Evolutionary conservation across 192 early-diverging fungal genomes (phyloP).

Genomic region (Rhizophagus sp.): DNA sequence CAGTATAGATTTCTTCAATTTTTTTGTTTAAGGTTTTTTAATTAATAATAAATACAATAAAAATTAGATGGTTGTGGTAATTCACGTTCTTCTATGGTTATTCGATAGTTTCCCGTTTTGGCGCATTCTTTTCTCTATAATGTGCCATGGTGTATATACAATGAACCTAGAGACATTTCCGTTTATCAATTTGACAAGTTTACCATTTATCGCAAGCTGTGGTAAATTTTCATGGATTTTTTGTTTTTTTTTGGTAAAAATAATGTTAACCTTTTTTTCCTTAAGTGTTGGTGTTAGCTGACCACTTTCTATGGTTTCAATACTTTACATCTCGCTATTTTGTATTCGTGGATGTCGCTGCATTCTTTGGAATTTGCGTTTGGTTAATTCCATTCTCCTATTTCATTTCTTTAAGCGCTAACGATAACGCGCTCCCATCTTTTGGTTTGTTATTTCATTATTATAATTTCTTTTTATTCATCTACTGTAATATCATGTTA

Average conservation of each 20-base stretch:
- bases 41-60: not conserved
- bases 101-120: slow-evolving; percentile 80
- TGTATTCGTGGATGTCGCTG: slow-evolving; percentile 78
- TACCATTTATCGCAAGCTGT: slow-evolving; percentile 79
- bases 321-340: slow-evolving; percentile 77
- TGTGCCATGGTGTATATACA: slow-evolving; percentile 79
- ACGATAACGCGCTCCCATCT: slow-evolving; percentile 78
- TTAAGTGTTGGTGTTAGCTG: slow-evolving; percentile 71
- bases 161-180: slow-evolving; percentile 83
- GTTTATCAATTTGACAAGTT: slow-evolving; percentile 71
- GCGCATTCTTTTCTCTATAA: slow-evolving; percentile 69
- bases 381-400: slow-evolving; percentile 93
- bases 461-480: not conserved
- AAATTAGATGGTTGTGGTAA: slow-evolving; percentile 56
- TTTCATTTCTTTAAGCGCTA: slow-evolving; percentile 92
- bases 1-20: not conserved
- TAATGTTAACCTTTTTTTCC: not conserved
- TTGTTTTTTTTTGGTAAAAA: not conserved
- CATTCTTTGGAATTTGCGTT: slow-evolving; percentile 92
- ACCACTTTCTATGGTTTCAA: slow-evolving; percentile 96
- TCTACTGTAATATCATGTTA: not conserved
- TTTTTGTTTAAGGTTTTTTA: not conserved
- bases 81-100: slow-evolving; percentile 72
- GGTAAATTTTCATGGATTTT: slow-evolving; percentile 46
- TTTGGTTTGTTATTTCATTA: slow-evolving; percentile 40